Evolutionary conservation across 345 rosid species (phyloP).

Genomic region (Durio zibethinus): DNA sequence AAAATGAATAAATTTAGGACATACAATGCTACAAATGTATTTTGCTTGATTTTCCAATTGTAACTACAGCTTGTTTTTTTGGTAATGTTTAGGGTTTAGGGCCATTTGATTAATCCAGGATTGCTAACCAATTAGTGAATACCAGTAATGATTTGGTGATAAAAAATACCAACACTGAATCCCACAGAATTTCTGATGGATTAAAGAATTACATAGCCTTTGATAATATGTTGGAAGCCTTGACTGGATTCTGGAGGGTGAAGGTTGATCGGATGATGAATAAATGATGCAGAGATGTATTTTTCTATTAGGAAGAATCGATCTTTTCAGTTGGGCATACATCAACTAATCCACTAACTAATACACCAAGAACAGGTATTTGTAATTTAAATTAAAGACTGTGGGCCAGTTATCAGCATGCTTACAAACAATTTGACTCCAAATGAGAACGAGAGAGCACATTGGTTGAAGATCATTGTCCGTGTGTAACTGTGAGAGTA

Average conservation of each 20-base stretch:
- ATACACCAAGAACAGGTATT: neutral
- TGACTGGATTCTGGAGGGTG: neutral
- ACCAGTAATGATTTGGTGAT: neutral
- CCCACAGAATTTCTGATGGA: neutral
- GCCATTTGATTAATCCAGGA: neutral
- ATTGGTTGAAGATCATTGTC: neutral
- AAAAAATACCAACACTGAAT: neutral
- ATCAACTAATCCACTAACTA: neutral
- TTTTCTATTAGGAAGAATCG: neutral
- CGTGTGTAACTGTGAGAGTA: neutral
- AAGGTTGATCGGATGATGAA: neutral
- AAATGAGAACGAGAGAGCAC: neutral
- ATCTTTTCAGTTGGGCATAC: neutral
- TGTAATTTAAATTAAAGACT: neutral
- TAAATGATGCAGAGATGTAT: neutral
- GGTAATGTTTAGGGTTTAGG: neutral
- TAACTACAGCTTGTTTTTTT: neutral
- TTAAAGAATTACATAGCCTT: neutral
- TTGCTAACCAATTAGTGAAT: neutral
- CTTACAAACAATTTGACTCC: neutral
- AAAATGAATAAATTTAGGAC: neutral
- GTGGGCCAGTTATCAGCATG: neutral
- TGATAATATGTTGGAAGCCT: neutral
- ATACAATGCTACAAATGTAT: neutral
- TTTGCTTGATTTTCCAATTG: neutral